Conservation (phyloP, 2,329 filamentous ascomycete genomes). For the Aspergillus fijiensis region DNA sequence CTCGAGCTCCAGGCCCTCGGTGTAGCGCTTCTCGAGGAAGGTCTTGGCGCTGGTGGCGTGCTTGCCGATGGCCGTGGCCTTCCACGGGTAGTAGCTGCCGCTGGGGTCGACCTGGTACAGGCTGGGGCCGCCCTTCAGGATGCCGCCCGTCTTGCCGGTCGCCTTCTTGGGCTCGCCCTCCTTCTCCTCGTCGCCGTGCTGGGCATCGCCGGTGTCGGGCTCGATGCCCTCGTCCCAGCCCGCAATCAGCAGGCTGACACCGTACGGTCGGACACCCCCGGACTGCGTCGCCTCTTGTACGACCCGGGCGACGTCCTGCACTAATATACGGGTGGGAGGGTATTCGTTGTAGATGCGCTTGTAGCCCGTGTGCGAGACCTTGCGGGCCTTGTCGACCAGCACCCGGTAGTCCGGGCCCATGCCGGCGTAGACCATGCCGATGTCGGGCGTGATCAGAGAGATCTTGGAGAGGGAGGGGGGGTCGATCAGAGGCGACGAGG, state of each 20-base stretch:
- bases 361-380: conserved; percentile 97
- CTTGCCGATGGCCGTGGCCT: conserved; percentile 98
- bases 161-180: conserved; percentile 66
- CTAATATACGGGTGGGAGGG: conserved; percentile 97
- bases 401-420: conserved; percentile 99
- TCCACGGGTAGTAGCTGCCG: conserved; percentile 98
- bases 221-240: conserved; percentile 97
- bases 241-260: conserved; percentile 90
- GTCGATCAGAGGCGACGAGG: conserved; percentile 94
- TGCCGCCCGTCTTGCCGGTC: conserved; percentile 87
- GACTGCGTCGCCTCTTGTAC: conserved; percentile 99
- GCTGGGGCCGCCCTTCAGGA: conserved; percentile 93
- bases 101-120: conserved; percentile 99
- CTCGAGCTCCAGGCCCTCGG: conserved; percentile 92
- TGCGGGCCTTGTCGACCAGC: conserved; percentile 94
- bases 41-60: conserved; percentile 98
- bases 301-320: conserved; percentile 94
- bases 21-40: conserved; percentile 98
- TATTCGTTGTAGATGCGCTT: conserved; percentile 99
- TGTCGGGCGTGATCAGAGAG: conserved; percentile 96
- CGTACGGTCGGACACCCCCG: conserved; percentile 94
- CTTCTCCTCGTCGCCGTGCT: conserved; percentile 47
- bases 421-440: conserved; percentile 98
- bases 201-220: conserved; percentile 71
- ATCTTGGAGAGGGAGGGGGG: conserved; percentile 94